Conservation (phyloP, 2,329 filamentous ascomycete genomes). For the Raffaelea arxii region DNA sequence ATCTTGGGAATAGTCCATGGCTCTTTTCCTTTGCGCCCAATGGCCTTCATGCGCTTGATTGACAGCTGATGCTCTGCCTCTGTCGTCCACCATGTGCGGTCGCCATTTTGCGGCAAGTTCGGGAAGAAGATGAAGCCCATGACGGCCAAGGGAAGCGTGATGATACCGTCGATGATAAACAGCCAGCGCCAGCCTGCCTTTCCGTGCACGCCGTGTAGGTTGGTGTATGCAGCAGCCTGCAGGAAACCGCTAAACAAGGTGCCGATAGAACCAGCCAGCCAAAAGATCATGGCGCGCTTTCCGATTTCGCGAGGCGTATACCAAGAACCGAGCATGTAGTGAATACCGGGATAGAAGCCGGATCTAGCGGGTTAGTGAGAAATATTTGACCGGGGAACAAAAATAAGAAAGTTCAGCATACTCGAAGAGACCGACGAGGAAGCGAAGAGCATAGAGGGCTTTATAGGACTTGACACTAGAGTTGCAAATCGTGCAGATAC, state of each 20-base stretch:
- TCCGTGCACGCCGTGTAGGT: constrained; percentile 37
- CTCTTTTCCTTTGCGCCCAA: constrained; percentile 25
- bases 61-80: constrained; percentile 24
- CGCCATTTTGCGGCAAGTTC: constrained; percentile 38
- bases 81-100: constrained; percentile 28
- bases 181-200: constrained; percentile 42
- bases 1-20: constrained; percentile 25
- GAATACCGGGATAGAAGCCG: constrained; percentile 43
- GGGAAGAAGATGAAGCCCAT: constrained; percentile 45
- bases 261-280: constrained; percentile 45
- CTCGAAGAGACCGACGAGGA: constrained; percentile 46
- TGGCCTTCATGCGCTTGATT: constrained; percentile 21
- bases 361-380: constrained; percentile 2
- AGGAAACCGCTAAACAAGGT: constrained; percentile 26
- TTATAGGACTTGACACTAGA: constrained; percentile 16
- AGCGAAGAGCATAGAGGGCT: constrained; percentile 36
- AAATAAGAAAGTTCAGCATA: constrained; percentile 18
- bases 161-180: constrained; percentile 38
- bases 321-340: constrained; percentile 41
- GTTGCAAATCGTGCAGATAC: constrained; percentile 14
- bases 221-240: constrained; percentile 40
- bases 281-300: constrained; percentile 55
- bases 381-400: neutral
- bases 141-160: constrained; percentile 44
- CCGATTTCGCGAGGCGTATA: constrained; percentile 51